A percentile compares a stretch with the other conserved stretches of the same genome.
Evolutionary conservation across 805 yeast species (phyloP).

Genomic region (Saturnispora quitensis): DNA sequence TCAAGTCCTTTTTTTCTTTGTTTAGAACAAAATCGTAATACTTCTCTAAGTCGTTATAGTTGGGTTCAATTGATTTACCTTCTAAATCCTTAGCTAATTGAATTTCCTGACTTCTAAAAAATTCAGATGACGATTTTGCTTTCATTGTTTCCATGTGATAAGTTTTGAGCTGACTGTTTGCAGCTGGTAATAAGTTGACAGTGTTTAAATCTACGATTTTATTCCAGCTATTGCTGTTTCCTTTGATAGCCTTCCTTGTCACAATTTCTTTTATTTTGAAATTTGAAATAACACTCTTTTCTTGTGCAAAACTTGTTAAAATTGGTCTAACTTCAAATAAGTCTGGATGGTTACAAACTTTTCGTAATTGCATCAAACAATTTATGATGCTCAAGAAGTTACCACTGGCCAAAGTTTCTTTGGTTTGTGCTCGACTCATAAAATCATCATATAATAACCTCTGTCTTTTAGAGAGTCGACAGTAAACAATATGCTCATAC

Average conservation of each 20-base stretch:
- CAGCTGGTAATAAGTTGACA: slow-evolving; percentile 45
- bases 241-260: slow-evolving; percentile 26
- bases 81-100: slow-evolving; percentile 31
- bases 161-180: slow-evolving; percentile 12
- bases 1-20: slow-evolving; percentile 40
- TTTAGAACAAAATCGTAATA: slow-evolving; percentile 53
- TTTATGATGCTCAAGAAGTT: slow-evolving; percentile 91
- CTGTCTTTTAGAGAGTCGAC: slow-evolving; percentile 88
- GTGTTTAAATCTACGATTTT: slow-evolving; percentile 39
- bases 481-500: slow-evolving; percentile 88
- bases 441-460: slow-evolving; percentile 90
- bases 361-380: slow-evolving; percentile 94
- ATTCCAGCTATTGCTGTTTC: not conserved
- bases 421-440: slow-evolving; percentile 93
- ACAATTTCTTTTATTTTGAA: slow-evolving; percentile 36
- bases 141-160: slow-evolving; percentile 37
- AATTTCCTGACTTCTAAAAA: slow-evolving; percentile 36
- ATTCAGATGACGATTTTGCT: slow-evolving; percentile 38
- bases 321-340: slow-evolving; percentile 93
- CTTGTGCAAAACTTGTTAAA: slow-evolving; percentile 77
- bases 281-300: slow-evolving; percentile 46
- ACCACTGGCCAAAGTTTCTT: slow-evolving; percentile 87
- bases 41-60: slow-evolving; percentile 36
- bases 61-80: slow-evolving; percentile 22
- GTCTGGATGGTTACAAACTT: slow-evolving; percentile 89